Percentiles rank a stretch among this genome's conserved stretches.
Evolutionary conservation across 306 rosid genomes (phyloP).

Genomic region (Fragaria ananassa): DNA sequence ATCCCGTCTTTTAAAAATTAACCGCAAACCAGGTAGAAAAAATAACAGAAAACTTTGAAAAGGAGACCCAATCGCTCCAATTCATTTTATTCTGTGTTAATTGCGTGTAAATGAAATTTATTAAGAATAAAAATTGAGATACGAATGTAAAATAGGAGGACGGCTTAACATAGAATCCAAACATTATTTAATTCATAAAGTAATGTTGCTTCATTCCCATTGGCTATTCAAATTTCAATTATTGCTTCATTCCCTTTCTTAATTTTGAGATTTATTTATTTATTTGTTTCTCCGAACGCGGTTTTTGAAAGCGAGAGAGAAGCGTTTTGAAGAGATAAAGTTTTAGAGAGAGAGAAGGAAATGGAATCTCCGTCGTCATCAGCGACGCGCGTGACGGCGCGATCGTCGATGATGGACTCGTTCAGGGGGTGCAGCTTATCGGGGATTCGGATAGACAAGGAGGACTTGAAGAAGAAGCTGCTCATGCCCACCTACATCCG

Average conservation of each 20-base stretch:
- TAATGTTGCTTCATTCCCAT: background rate
- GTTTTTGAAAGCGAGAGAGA: background rate
- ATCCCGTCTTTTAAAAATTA: background rate
- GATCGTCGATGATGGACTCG: constrained; percentile 66
- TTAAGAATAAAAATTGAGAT: background rate
- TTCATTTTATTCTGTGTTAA: too few species aligned
- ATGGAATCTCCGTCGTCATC: constrained; percentile 46
- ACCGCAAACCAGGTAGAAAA: background rate
- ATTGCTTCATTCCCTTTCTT: background rate
- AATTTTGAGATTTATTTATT: background rate
- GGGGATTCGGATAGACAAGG: constrained; percentile 71
- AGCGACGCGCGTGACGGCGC: constrained; percentile 39
- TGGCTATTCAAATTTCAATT: constrained; percentile 2
- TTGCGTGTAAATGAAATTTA: background rate
- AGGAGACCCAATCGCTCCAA: too few species aligned
- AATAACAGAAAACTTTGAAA: background rate
- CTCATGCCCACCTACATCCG: constrained; percentile 80
- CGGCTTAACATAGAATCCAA: background rate
- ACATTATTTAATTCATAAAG: background rate
- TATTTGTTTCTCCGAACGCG: background rate
- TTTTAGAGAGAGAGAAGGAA: background rate
- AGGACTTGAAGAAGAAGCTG: constrained; percentile 62
- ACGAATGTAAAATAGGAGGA: background rate
- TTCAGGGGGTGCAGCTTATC: constrained; percentile 60
- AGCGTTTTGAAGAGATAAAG: background rate